Conservation (phyloP, 1,139 yeast genomes). For the Candida buenavistaensis region DNA sequence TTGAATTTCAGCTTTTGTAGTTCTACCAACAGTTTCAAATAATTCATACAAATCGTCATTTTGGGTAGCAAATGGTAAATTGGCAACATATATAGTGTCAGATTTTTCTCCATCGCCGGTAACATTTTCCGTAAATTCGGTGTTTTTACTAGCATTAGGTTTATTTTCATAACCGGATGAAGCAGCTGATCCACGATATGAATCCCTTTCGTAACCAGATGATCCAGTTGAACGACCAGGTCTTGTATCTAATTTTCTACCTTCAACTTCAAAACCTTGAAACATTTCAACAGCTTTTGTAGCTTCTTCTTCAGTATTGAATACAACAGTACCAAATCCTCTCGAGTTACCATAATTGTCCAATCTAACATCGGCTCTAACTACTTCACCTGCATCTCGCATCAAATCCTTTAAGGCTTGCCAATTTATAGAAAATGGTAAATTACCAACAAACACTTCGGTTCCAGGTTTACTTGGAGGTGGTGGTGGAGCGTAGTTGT, state of each 20-base stretch:
- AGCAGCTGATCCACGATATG: slow-evolving; percentile 5
- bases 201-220: slow-evolving; percentile 6
- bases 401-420: slow-evolving; percentile 83
- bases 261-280: slow-evolving; percentile 68
- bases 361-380: slow-evolving; percentile 75
- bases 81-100: slow-evolving; percentile 66
- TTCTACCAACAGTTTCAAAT: slow-evolving; percentile 82
- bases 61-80: slow-evolving; percentile 87
- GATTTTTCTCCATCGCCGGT: slow-evolving; percentile 63
- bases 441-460: slow-evolving; percentile 79
- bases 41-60: slow-evolving; percentile 82
- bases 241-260: slow-evolving; percentile 69
- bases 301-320: slow-evolving; percentile 60
- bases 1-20: slow-evolving; percentile 76
- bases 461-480: slow-evolving; percentile 43
- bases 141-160: slow-evolving; percentile 26
- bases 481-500: slow-evolving; percentile 15
- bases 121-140: slow-evolving; percentile 66
- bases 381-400: slow-evolving; percentile 72
- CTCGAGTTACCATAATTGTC: slow-evolving; percentile 76
- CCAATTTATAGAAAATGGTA: slow-evolving; percentile 82
- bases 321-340: slow-evolving; percentile 82
- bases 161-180: slow-evolving; percentile 4
- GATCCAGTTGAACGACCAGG: slow-evolving; percentile 41
- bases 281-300: slow-evolving; percentile 59